A percentile compares a stretch with the other conserved stretches of the same genome.
Evolutionary conservation across 1,284 basidiomycete species (phyloP).

Genomic region (Malassezia furfur): DNA sequence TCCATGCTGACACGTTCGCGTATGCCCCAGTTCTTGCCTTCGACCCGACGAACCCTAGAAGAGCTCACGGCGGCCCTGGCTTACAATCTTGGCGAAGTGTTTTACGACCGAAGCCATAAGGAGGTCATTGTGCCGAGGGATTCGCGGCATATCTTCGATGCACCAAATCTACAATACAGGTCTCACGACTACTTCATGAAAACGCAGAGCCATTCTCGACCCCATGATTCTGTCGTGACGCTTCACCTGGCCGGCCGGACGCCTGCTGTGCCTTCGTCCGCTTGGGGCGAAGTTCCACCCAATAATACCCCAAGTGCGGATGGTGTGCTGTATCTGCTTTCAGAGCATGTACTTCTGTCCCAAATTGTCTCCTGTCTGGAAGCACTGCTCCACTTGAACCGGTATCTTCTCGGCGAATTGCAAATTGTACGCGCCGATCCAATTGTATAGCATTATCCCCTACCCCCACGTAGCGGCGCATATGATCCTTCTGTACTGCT

Average conservation of each 20-base stretch:
- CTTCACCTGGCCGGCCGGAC: neutral
- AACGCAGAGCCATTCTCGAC: no score
- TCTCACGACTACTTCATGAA: no score
- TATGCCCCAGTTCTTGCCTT: conserved; percentile 52
- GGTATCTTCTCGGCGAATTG: conserved; percentile 33
- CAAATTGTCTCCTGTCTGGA: conserved; percentile 31
- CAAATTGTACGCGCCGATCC: conserved; percentile 19
- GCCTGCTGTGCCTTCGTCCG: neutral
- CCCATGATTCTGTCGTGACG: neutral
- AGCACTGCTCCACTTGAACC: conserved; percentile 25
- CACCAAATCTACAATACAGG: conserved; percentile 9
- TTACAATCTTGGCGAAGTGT: conserved; percentile 14
- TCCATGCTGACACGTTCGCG: conserved; percentile 50
- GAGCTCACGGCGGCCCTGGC: conserved; percentile 31
- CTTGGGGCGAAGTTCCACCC: neutral
- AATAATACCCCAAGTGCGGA: conserved; percentile 10
- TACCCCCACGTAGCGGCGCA: conserved; percentile 1
- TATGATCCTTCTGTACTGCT: neutral
- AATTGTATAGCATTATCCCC: neutral
- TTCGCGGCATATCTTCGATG: conserved; percentile 38
- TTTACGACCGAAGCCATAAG: neutral
- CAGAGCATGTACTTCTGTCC: conserved; percentile 35
- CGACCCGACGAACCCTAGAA: conserved; percentile 46
- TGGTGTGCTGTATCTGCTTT: conserved; percentile 32
- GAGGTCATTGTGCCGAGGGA: conserved; percentile 8